A percentile compares a stretch with the other conserved stretches of the same genome.
These are phyloP conservation scores for Rutidosis leptorrhynchoides DNA, from an alignment of 129 eudicot species.

Conservation along the genomic window DNA sequence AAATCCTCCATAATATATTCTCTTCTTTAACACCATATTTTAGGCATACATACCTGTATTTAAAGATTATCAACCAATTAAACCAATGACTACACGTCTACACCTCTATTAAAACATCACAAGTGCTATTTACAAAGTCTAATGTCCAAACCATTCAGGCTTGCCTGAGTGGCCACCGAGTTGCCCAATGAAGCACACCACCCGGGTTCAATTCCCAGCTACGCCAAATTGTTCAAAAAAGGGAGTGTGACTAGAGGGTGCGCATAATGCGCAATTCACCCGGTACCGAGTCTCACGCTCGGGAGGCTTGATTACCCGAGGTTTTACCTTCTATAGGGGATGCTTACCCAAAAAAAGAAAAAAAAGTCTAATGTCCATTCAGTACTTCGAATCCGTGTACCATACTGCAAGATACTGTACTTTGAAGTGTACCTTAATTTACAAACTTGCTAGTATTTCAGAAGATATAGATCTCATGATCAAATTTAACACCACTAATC, in stretches of 20 bases:
- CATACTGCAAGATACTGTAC: not conserved
- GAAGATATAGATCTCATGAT: conserved; percentile 18
- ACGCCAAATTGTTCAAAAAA: too few relatives aligned
- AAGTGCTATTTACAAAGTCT: conserved; percentile 1
- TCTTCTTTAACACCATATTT: conserved; percentile 79
- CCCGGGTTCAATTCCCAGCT: too few relatives aligned
- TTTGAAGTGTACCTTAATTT: not conserved
- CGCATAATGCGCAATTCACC: too few relatives aligned
- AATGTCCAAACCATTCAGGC: too few relatives aligned
- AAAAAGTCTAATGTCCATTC: too few relatives aligned
- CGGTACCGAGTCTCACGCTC: too few relatives aligned
- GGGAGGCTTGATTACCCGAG: too few relatives aligned
- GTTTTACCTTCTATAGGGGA: too few relatives aligned
- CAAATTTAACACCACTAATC: conserved; percentile 9
- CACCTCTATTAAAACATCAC: conserved; percentile 5
- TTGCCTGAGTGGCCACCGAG: too few relatives aligned
- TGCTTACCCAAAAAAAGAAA: too few relatives aligned
- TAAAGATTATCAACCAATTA: conserved; percentile 35
- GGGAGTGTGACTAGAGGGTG: too few relatives aligned
- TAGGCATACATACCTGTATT: conserved; percentile 53
- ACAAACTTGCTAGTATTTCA: conserved; percentile 7
- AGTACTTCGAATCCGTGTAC: not conserved
- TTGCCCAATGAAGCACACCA: too few relatives aligned
- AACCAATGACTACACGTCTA: conserved; percentile 14
- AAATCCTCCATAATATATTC: conserved; percentile 59